These are phyloP conservation scores for Aspergillus latus DNA, from an alignment of 2,329 filamentous ascomycete species.

Conservation along the genomic window DNA sequence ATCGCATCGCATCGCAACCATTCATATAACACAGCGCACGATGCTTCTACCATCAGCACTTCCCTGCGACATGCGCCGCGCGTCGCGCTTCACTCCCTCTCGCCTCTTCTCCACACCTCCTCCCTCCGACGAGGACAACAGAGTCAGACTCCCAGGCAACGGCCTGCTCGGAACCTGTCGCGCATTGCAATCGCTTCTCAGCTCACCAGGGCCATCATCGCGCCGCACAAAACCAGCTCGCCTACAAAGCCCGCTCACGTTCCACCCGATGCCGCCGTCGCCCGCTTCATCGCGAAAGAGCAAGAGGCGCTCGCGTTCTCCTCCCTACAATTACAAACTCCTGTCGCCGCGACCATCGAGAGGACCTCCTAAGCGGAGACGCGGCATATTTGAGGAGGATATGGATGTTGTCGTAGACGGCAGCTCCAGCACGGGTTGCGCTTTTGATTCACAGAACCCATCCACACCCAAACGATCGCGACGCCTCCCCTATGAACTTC, in stretches of 20 bases:
- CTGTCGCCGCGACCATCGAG: conserved; percentile 31
- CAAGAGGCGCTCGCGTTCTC: conserved; percentile 17
- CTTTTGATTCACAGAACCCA: conserved; percentile 26
- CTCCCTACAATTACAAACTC: conserved; percentile 14
- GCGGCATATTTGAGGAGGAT: conserved; percentile 32
- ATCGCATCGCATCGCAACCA: not conserved
- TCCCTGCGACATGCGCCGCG: conserved; percentile 43
- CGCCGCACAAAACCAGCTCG: conserved; percentile 37
- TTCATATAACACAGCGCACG: conserved; percentile 15
- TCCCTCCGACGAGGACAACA: conserved; percentile 36
- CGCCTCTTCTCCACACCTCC: conserved; percentile 42
- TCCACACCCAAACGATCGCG: conserved; percentile 49
- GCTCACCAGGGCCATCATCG: conserved; percentile 40
- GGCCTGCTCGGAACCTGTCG: conserved; percentile 44
- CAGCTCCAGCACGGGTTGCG: conserved; percentile 9
- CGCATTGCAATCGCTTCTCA: conserved; percentile 42
- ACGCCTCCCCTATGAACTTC: conserved; percentile 44
- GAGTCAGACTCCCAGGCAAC: conserved; percentile 34
- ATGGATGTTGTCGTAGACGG: conserved; percentile 11
- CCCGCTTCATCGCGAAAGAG: conserved; percentile 22
- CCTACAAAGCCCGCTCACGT: conserved; percentile 42
- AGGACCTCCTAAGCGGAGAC: conserved; percentile 42
- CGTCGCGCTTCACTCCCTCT: conserved; percentile 37
- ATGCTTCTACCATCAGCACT: conserved; percentile 50
- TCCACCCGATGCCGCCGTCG: conserved; percentile 26